Base-by-base conservation (phyloP, 1,284 basidiomycete species). In the Anthracocystis walkeri region DNA sequence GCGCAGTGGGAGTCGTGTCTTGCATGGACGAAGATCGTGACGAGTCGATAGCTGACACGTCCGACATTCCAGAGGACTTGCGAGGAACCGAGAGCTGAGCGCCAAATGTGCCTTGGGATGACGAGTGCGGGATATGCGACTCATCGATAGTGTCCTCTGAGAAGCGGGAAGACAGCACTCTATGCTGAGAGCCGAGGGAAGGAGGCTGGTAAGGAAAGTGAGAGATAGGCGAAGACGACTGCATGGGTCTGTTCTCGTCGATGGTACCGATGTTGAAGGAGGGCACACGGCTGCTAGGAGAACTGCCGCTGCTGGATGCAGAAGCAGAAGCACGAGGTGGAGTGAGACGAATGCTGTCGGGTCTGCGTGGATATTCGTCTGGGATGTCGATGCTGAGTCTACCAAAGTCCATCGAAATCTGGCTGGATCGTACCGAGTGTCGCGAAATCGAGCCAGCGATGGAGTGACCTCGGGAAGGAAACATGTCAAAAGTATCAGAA, bases 111-210 rank as follows among this genome's bases (percentile, higher is more conserved):
- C 49, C 53, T 7, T 65, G 65, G 12, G 71, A 74, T 0, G 48
- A 40, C 14, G 70, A 73, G 44, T 50, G 61, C 2, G 58, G 54
- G 7, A 68, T 16, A 31, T 29, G 46, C 4, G 60, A 61, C 31
- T 74, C 71, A 10, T 74, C 71, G 46, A 74, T 52, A 27, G 71
- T 74, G 33, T 74, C 71, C 49, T 74, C 71, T 16, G 71, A 74
- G 46, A 74, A 74, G 16, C 71, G 50, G 0, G 71, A 74, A 10
- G 57, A 57, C 16, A 74, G 65, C 3, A 67, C 11, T 2, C 49
- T 25, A 0, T 57, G 58, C 40, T 72, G 59, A 23, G 63, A 45
- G 4, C 18, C 41, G 20, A 50, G 46, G 21, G 45, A 48, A 1
- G 68, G 63, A 16, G 63, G 63, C 51, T 61, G 58, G 40, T 70